Conservation (phyloP, 2,329 filamentous ascomycete genomes). For the Paraconiothyrium brasiliense region DNA sequence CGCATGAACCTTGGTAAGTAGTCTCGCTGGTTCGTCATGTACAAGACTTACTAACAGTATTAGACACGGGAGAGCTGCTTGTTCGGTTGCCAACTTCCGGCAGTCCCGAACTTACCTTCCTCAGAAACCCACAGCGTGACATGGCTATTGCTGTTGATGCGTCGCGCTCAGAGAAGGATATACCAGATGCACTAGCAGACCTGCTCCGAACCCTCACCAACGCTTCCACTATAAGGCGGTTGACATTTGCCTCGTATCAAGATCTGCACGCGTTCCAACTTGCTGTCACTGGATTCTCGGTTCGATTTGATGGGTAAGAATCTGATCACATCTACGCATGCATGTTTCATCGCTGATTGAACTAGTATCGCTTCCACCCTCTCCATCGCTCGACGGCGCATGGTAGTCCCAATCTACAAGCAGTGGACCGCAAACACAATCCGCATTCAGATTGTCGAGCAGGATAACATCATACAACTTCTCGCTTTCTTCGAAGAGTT, state of each 20-base stretch:
- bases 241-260: conserved; percentile 56
- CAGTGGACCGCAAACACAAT: conserved; percentile 88
- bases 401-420: conserved; percentile 93
- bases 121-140: conserved; percentile 77
- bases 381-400: conserved; percentile 82
- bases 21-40: background rate
- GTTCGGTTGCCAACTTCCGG: conserved; percentile 56
- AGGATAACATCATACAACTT: conserved; percentile 79
- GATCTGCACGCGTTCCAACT: conserved; percentile 81
- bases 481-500: conserved; percentile 91
- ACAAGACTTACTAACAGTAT: conserved; percentile 19
- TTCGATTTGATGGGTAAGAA: conserved; percentile 57
- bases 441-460: conserved; percentile 80
- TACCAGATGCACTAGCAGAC: conserved; percentile 70
- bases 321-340: background rate
- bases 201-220: conserved; percentile 67
- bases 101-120: conserved; percentile 46
- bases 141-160: conserved; percentile 75
- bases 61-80: conserved; percentile 56
- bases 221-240: conserved; percentile 74
- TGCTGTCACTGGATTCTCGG: conserved; percentile 80
- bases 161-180: conserved; percentile 45
- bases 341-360: conserved; percentile 28
- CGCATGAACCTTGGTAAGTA: conserved; percentile 75
- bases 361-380: conserved; percentile 71